Base-by-base conservation (phyloP, 495 filamentous ascomycete species). In the Xylaria castorea region DNA sequence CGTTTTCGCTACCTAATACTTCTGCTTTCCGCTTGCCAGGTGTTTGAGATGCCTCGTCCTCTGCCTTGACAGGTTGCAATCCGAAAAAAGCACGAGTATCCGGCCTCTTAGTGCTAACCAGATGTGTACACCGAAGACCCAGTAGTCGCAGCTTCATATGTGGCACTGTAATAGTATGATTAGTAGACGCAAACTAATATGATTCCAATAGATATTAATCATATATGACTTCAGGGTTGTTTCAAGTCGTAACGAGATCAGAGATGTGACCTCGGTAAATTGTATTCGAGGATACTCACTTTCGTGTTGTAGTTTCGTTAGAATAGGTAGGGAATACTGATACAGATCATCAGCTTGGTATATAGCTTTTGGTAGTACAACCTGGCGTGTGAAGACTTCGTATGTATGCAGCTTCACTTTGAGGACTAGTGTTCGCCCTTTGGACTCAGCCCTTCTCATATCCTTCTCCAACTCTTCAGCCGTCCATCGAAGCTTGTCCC, bases 361-460 rank as follows among this genome's bases (percentile, higher is more conserved):
- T 7, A 97, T 86, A 0, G 94, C 90, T 74, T 91, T 91, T 2
- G 93, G 89, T 12, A 91, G 89, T 48, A 92, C 87, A 16, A 88
- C 87, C 78, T 99, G 96, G 46, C 96, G 84, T 0, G 94, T 96
- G 22, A 93, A 84, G 12, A 98, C 95, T 79, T 98, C 94, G 75
- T 94, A 99, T 0, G 93, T 97, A 75, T 97, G 94, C 14, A 98
- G 84, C 79, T 99, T 99, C 62, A 98, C 88, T 81, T 99, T 99
- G 25, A 99, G 80, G 30, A 92, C 91, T 4, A 99, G 81, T 1
- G 97, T 98, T 7, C 95, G 90, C 6, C 95, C 95, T 80, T 95
- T 97, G 81, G 93, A 93, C 73, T 93, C 87, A 5, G 92, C 92
- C 25, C 88, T 87, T n/a, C 82, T 80, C 76, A 98, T 85, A 77